Evolutionary conservation across 2,329 filamentous ascomycete species (phyloP).

Genomic region (Exophiala phaeomuriformis): DNA sequence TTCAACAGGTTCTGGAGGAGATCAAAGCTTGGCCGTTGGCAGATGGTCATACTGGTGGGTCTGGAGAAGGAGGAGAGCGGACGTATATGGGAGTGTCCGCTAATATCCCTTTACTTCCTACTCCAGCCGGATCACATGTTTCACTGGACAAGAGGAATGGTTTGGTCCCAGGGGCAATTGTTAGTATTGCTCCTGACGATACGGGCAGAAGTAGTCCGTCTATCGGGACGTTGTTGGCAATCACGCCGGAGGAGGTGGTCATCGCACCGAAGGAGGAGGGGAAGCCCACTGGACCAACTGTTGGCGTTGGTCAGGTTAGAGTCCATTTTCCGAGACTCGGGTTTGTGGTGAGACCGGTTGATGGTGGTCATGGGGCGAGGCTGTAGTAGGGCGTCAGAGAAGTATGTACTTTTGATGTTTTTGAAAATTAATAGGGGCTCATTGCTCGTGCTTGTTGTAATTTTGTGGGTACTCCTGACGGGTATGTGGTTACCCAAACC

Average conservation of each 20-base stretch:
- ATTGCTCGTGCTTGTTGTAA: too few species aligned
- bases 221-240: slow-evolving; percentile 15
- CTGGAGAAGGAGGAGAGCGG: background rate
- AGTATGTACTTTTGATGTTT: too few species aligned
- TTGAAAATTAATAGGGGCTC: too few species aligned
- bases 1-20: slow-evolving; percentile 28
- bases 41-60: background rate
- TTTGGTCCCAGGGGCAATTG: slow-evolving; percentile 10
- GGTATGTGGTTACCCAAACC: too few species aligned
- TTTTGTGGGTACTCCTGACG: too few species aligned
- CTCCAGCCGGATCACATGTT: slow-evolving; percentile 9
- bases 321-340: slow-evolving; percentile 18
- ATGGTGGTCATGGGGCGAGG: background rate
- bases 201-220: slow-evolving; percentile 21
- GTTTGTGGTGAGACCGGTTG: slow-evolving; percentile 12
- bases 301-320: slow-evolving; percentile 4
- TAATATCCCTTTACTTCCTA: slow-evolving; percentile 14
- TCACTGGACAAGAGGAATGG: slow-evolving; percentile 20
- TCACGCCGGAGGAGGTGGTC: slow-evolving; percentile 23
- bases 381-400: background rate
- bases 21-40: slow-evolving; percentile 29
- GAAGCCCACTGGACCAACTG: background rate
- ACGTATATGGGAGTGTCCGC: background rate
- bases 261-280: slow-evolving; percentile 11
- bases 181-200: slow-evolving; percentile 24